Evolutionary conservation across 371 early-diverging fungal genomes (phyloP).

Genomic region (Mortierella sp.): DNA sequence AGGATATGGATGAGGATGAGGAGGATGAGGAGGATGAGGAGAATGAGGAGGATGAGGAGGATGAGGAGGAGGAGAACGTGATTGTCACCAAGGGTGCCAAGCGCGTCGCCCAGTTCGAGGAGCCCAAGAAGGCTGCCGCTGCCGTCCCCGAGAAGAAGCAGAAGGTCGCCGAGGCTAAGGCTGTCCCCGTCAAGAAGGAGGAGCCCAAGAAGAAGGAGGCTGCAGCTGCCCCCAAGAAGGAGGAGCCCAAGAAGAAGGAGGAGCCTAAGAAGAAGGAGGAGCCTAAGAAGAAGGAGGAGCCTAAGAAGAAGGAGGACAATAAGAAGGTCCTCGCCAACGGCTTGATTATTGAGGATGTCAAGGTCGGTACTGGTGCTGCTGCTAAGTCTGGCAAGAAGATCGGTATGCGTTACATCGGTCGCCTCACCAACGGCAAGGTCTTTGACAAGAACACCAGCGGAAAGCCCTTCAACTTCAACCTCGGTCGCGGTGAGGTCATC

Average conservation of each 20-base stretch:
- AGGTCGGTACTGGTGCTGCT: constrained; percentile 79
- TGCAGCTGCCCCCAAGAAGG: constrained; percentile 48
- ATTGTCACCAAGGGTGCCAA: constrained; percentile 66
- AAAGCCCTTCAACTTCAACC: constrained; percentile 90
- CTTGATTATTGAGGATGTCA: constrained; percentile 85
- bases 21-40: constrained; percentile 64
- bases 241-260: constrained; percentile 57
- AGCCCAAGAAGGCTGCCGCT: constrained; percentile 59
- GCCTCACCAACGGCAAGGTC: constrained; percentile 91
- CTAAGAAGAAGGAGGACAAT: constrained; percentile 57
- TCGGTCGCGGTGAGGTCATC: constrained; percentile 96
- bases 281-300: constrained; percentile 60
- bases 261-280: constrained; percentile 49
- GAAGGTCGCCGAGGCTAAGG: constrained; percentile 60
- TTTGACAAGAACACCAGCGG: constrained; percentile 96
- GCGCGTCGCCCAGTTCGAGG: constrained; percentile 57
- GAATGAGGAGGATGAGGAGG: constrained; percentile 65
- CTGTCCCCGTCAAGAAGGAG: constrained; percentile 55
- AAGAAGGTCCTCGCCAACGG: constrained; percentile 79
- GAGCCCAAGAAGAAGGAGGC: constrained; percentile 55
- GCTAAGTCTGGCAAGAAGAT: constrained; percentile 88
- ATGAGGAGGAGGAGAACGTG: constrained; percentile 58
- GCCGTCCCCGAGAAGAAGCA: constrained; percentile 60
- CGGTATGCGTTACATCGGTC: constrained; percentile 82
- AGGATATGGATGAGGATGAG: constrained; percentile 61